Evolutionary conservation across 1,284 basidiomycete genomes (phyloP).

Genomic region (Tilletia caries): DNA sequence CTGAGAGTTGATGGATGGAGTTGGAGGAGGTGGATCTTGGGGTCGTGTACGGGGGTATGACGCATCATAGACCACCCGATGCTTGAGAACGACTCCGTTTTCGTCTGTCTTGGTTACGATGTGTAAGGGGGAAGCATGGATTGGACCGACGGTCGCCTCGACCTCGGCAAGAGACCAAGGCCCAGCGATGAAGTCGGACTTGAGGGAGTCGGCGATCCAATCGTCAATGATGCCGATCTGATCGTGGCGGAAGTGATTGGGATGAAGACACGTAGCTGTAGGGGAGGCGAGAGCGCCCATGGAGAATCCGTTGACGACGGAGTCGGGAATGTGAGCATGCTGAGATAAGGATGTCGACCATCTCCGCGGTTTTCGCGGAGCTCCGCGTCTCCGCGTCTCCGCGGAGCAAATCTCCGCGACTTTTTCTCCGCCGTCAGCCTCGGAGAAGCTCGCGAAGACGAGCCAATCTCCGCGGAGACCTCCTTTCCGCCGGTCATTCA

Average conservation of each 20-base stretch:
- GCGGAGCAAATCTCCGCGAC: too few relatives aligned
- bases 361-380: too few relatives aligned
- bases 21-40: not conserved
- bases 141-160: not conserved
- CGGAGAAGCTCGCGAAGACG: too few relatives aligned
- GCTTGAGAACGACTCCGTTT: not conserved
- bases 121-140: not conserved
- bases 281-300: too few relatives aligned
- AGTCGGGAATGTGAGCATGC: too few relatives aligned
- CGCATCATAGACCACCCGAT: not conserved
- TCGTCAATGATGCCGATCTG: not conserved
- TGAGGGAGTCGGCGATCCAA: not conserved
- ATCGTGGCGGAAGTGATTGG: not conserved
- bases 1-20: not conserved
- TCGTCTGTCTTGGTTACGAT: not conserved
- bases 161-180: not conserved
- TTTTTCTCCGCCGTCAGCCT: too few relatives aligned
- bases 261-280: too few relatives aligned
- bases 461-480: too few relatives aligned
- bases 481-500: too few relatives aligned
- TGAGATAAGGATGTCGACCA: too few relatives aligned
- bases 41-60: not conserved
- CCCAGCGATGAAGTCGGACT: not conserved
- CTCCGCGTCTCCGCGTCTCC: too few relatives aligned
- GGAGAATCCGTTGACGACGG: too few relatives aligned